Evolutionary conservation across 1,284 basidiomycete species (phyloP), one percentile per base, ranked within the genome.

Genomic region (Cutaneotrichosporon sp.): DNA sequence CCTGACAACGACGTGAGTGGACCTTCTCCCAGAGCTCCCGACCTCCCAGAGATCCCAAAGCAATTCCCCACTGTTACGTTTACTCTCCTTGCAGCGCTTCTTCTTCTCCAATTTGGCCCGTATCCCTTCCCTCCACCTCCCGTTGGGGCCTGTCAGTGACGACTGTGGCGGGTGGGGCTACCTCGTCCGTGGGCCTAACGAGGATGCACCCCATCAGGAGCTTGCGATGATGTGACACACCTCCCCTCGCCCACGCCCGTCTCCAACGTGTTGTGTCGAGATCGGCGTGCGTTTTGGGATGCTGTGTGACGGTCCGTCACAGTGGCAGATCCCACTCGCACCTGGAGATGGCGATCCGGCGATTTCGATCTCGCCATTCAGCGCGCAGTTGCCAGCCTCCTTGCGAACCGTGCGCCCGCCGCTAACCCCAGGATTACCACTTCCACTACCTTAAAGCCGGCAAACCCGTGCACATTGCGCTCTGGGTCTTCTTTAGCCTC

Each of bases 401-500:
- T 18, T 16, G 40, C 13, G 14, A 6, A 2, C 40, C 40, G 14
- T 18, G 2, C 47, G 8, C n/a, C 6, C 51, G 10, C 30, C 30
- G 8, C 51, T 53, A n/a, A 53, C 51, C 30, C 30, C 51, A 53
- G 51, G 11, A 10, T 22, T 30, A 30, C 49, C 49, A 51, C 49
- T 30, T 31, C 30, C 22, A 26, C 22, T 13, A 18, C 26, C 30
- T 56, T 8, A 11, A 11, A 8, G 53, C 53, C 2, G n/a, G 34
- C 53, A 21, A 30, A 2, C 32, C 63, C 8, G 34, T 36, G 1
- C 58, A 51, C 26, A 58, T 67, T 11, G 70, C 74, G 14, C 68
- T 76, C 58, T 76, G 75, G 75, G 71, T 78, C 31, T 65, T 76
- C 61, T 76, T 76, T 38, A 69, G 63, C 46, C 51, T 78, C 50